A percentile compares a stretch with the other conserved stretches of the same genome.
Conservation (phyloP, 164 flowering plant genomes). For the Saururus chinensis region DNA sequence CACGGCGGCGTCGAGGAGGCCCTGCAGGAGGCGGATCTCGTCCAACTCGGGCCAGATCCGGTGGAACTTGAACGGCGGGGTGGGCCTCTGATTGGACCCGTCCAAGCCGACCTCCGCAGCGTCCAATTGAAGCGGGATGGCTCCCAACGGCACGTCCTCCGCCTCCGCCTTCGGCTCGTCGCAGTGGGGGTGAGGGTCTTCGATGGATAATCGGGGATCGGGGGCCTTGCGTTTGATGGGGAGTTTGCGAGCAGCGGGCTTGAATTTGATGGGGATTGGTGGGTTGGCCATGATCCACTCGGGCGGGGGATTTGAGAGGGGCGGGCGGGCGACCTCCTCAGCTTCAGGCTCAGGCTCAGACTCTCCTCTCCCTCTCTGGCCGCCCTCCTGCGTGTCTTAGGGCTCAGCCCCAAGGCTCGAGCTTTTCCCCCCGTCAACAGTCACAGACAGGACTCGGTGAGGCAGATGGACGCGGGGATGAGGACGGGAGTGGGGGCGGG, state of each 20-base stretch:
- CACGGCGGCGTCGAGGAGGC: conserved; percentile 36
- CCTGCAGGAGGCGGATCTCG: conserved; percentile 52
- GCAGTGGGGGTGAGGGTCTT: conserved; percentile 6
- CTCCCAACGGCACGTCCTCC: not conserved
- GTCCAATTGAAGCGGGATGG: too few relatives aligned
- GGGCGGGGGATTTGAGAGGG: too few relatives aligned
- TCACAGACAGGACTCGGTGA: too few relatives aligned
- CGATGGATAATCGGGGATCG: conserved; percentile 2
- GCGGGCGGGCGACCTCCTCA: not conserved
- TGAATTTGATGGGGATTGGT: conserved; percentile 16
- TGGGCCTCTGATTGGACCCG: not conserved
- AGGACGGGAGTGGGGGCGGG: too few relatives aligned
- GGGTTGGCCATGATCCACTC: conserved; percentile 15
- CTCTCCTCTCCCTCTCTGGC: too few relatives aligned
- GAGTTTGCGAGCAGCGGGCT: conserved; percentile 42
- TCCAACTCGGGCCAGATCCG: conserved; percentile 63
- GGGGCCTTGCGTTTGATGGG: conserved; percentile 58
- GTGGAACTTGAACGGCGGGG: conserved; percentile 51
- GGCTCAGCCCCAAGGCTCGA: too few relatives aligned
- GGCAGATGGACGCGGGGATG: too few relatives aligned
- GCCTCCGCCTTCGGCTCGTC: conserved; percentile 1
- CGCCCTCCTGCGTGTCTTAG: too few relatives aligned
- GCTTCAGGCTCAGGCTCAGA: too few relatives aligned
- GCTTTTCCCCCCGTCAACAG: too few relatives aligned
- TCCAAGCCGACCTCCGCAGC: not conserved